Base-by-base conservation (phyloP, 495 filamentous ascomycete species). In the Penicillium desertorum region DNA sequence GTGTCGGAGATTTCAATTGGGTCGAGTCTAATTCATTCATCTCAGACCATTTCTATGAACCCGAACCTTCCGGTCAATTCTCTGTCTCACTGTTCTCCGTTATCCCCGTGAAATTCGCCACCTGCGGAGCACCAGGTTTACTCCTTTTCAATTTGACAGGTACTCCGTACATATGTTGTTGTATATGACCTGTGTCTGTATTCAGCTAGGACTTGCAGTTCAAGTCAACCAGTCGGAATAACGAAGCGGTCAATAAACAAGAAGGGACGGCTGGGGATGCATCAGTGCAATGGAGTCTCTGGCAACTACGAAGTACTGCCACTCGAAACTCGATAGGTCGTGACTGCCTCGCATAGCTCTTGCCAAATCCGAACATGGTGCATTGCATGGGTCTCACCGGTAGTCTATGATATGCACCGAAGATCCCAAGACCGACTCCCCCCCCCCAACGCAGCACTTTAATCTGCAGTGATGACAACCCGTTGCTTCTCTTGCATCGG, bases 71-170 rank as follows among this genome's bases (percentile, higher is more conserved):
- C 41, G 29, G 19, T 23, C 14, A 3, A 34, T 34, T 34, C 11
- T 14, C 30, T 29, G 27, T 12, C 17, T 45, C 27, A 19, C 42
- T 14, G 5, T 46, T 45, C 52, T 54, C 41, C 41, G 51, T 25
- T 42, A 36, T 45, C 9, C 42, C 51, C 52, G 43, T 22, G 42
- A 3, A 47, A 39, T 58, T 51, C 17, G 56, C 56, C 56, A 58
- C 46, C 19, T 39, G 45, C 36, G 20, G 47, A 45, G 39, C n/a
- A 11, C 22, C 23, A 41, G 44, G 11, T 48, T 44, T 12, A 46
- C 46, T 30, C 42, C 20, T 14, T 36, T 54, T 16, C 27, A 17
- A 62, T 56, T 57, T 58, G 57, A 51, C 54, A 58, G 27, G 7
- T 29, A 25, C 23, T 25, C 23, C 23, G 23, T 25, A 29, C 27